Conservation (phyloP, 192 early-diverging fungal genomes). For the Bifiguratus adelaidae region DNA sequence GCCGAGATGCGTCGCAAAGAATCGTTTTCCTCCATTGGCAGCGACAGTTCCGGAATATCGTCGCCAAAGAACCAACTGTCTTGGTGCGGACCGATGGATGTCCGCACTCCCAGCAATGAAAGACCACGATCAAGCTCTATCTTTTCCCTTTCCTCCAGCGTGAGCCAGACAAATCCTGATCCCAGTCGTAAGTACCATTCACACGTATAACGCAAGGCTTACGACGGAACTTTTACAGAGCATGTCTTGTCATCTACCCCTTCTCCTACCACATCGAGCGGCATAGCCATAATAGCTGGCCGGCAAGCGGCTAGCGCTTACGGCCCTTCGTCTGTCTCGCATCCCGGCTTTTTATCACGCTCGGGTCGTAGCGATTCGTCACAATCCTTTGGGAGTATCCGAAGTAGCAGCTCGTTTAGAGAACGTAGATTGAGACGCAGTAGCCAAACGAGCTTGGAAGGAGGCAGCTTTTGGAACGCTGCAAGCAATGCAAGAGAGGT, state of each 20-base stretch:
- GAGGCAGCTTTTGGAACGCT: slow-evolving; percentile 41
- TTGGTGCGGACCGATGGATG: no score
- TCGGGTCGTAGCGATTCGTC: neutral
- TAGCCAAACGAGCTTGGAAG: slow-evolving; percentile 45
- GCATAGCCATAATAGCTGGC: neutral
- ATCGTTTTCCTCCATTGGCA: slow-evolving; percentile 27
- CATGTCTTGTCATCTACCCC: neutral
- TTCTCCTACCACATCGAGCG: neutral
- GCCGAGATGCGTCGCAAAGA: slow-evolving; percentile 8
- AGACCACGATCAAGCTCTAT: no score
- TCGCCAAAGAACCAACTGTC: no score
- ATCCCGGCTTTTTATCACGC: no score
- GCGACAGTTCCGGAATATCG: slow-evolving; percentile 24
- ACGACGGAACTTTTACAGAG: no score
- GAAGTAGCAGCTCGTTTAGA: slow-evolving; percentile 17
- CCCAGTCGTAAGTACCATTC: no score
- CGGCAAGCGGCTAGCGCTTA: slow-evolving; percentile 5
- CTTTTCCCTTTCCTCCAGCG: no score
- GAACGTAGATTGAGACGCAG: slow-evolving; percentile 26
- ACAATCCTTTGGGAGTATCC: slow-evolving; percentile 15
- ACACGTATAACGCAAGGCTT: no score
- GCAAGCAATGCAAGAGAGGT: slow-evolving; percentile 13
- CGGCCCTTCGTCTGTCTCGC: slow-evolving; percentile 21
- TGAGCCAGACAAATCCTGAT: no score
- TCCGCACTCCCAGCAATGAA: no score